phyloP scores from a whole-genome alignment of 805 yeast species.

The Wickerhamiella sergipiensis region DNA sequence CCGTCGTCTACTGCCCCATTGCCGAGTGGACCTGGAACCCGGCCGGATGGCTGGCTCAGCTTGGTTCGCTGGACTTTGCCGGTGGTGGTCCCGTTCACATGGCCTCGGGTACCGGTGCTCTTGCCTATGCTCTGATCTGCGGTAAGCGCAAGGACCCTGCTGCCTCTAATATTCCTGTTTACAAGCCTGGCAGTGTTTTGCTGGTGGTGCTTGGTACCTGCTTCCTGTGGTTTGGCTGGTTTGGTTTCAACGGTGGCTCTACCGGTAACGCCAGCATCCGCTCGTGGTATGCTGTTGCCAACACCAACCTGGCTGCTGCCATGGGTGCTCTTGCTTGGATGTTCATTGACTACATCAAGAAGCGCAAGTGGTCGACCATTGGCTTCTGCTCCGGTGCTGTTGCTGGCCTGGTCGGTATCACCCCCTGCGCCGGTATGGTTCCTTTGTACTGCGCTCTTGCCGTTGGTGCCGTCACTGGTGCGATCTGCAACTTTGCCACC shows the following conservation, averaged over 20 bases:
- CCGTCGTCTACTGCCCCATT: slow-evolving; percentile 88
- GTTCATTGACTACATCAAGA: slow-evolving; percentile 75
- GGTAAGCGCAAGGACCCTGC: slow-evolving; percentile 84
- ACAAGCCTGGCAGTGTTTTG: slow-evolving; percentile 87
- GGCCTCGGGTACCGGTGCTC: slow-evolving; percentile 86
- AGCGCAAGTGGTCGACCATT: slow-evolving; percentile 88
- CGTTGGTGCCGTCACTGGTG: slow-evolving; percentile 68
- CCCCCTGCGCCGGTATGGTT: slow-evolving; percentile 94
- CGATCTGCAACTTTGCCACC: slow-evolving; percentile 72
- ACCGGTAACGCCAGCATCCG: slow-evolving; percentile 88
- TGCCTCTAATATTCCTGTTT: slow-evolving; percentile 55
- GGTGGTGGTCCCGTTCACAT: slow-evolving; percentile 99
- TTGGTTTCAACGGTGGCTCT: slow-evolving; percentile 97
- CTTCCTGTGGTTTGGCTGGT: slow-evolving; percentile 98
- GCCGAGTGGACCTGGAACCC: slow-evolving; percentile 98
- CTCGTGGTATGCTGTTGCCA: slow-evolving; percentile 86
- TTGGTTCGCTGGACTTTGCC: slow-evolving; percentile 90
- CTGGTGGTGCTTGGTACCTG: slow-evolving; percentile 86
- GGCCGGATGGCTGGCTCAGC: slow-evolving; percentile 70
- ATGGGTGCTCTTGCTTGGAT: slow-evolving; percentile 90
- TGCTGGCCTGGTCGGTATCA: slow-evolving; percentile 88
- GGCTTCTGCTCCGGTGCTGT: slow-evolving; percentile 87
- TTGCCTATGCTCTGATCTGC: slow-evolving; percentile 80
- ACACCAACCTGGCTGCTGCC: slow-evolving; percentile 90
- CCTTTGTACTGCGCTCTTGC: slow-evolving; percentile 82